Base-by-base conservation (phyloP, 73 alveolate species). In the Durusdinium trenchii region DNA sequence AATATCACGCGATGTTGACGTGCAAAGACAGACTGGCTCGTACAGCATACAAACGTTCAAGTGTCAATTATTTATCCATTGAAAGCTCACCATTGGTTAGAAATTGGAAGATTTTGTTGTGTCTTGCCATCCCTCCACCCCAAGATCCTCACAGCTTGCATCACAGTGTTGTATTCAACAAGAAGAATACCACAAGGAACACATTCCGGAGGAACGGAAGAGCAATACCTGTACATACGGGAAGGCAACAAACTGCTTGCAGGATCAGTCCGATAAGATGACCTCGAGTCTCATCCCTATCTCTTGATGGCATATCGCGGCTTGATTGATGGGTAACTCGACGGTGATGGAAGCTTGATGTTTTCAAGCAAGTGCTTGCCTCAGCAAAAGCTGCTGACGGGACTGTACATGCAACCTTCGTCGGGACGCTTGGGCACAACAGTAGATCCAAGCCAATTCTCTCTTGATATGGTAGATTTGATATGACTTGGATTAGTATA, bases 341-440 rank as follows among this genome's bases (percentile, higher is more conserved):
- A 62, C 14, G 96, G 96, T n/a, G 86, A 43, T 30, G 96, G 96
- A n/a, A 89, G 86, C 96, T 89, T 62, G 96, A 89, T 89, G 86
- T 89, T 89, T 28, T 89, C 96, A 89, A 89, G 96, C 71, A 89
- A 51, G 85, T 89, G 96, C 71, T 69, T 89, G 30, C 91, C 91
- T 81, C 35, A 50, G 91, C 38, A 47, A 23, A 23, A 23, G n/a
- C 73, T 32, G 30, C 18, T 2, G 73, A 23, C 30, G 3, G n/a
- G 30, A 1, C 18, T 23, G 30, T 32, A 60, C 73, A 32, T 60
- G 73, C 30, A 60, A 60, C 60, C 47, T n/a, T n/a, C n/a, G n/a
- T n/a, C n/a, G n/a, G n/a, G n/a, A n/a, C n/a, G n/a, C n/a, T n/a
- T n/a, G n/a, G n/a, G n/a, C n/a, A n/a, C n/a, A n/a, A n/a, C n/a